These are phyloP conservation scores for Fusarium pseudograminearum DNA, from an alignment of 2,329 filamentous ascomycete genomes.

Conservation along the genomic window DNA sequence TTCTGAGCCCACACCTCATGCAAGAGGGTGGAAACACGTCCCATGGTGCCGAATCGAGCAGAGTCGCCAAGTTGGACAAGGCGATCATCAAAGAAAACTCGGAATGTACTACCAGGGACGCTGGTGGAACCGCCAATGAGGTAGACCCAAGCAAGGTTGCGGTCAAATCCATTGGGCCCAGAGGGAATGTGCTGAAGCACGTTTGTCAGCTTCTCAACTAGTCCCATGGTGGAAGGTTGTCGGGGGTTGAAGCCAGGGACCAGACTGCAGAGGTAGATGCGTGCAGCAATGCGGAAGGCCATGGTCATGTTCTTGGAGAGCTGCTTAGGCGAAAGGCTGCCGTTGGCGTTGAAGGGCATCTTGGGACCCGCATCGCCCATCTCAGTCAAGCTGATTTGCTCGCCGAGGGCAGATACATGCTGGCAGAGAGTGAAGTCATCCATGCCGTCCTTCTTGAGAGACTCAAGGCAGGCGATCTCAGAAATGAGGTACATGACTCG, in stretches of 20 bases:
- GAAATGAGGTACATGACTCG: constrained; percentile 98
- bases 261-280: constrained; percentile 96
- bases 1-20: constrained; percentile 88
- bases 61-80: constrained; percentile 79
- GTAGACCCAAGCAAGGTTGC: constrained; percentile 92
- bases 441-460: constrained; percentile 84
- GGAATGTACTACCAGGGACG: constrained; percentile 78
- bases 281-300: constrained; percentile 90
- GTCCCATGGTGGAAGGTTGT: constrained; percentile 77
- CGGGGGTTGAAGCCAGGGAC: constrained; percentile 87
- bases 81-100: constrained; percentile 81
- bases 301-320: constrained; percentile 89
- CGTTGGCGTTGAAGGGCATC: constrained; percentile 74
- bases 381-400: constrained; percentile 88
- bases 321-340: constrained; percentile 83
- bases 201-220: constrained; percentile 82
- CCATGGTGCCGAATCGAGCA: constrained; percentile 86
- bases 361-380: constrained; percentile 68
- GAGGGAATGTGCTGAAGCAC: constrained; percentile 85
- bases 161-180: constrained; percentile 86
- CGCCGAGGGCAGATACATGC: constrained; percentile 88
- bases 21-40: constrained; percentile 81
- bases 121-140: constrained; percentile 87
- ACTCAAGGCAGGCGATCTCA: constrained; percentile 95
- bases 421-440: constrained; percentile 88